Base-by-base conservation (phyloP, 2,329 filamentous ascomycete genomes). In the Hypoxylon sp. region DNA sequence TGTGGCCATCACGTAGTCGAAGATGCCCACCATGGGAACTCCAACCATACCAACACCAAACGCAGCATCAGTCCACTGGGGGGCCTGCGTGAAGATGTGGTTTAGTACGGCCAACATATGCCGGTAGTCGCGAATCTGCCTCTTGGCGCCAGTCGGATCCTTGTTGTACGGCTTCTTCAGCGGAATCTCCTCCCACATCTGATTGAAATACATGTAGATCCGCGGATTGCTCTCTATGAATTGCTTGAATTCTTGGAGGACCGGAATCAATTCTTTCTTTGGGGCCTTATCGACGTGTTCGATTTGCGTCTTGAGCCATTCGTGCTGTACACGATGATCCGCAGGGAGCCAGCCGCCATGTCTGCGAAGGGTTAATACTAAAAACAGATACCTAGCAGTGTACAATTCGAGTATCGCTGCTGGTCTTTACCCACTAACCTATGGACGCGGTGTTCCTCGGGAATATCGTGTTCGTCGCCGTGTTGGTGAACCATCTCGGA, bases 181-280 rank as follows among this genome's bases (percentile, higher is more conserved):
- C 0, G 91, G 90, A 20, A 92, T 82, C 79, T 93, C 88, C 31
- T 87, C 82, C 79, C 91, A 93, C 91, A 93, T 93, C 69, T 85
- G 82, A 25, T 82, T 81, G 75, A 92, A 88, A 77, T 90, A 88
- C 84, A 92, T 89, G 81, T 88, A 90, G 27, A 93, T 81, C 22
- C 89, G 85, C 1, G 89, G 81, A 70, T 89, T 89, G 30, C 78
- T 78, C 77, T 93, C 90, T 69, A 93, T 92, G 25, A 92, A 80
- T 1, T 86, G 77, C 74, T 89, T 84, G 81, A 93, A 92, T 70
- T 92, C 90, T 68, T 85, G 73, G 0, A 93, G 78, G 0, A 89
- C 89, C 0, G 89, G 90, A 11, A 86, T 83, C 0, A 92, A 81
- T 1, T 85, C 77, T 71, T 85, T 79, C 3, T 79, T 75, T 6